Evolutionary conservation across 305 asterid genomes (phyloP), one percentile per base, ranked within the genome.

Genomic region (Rubia peregrina): DNA sequence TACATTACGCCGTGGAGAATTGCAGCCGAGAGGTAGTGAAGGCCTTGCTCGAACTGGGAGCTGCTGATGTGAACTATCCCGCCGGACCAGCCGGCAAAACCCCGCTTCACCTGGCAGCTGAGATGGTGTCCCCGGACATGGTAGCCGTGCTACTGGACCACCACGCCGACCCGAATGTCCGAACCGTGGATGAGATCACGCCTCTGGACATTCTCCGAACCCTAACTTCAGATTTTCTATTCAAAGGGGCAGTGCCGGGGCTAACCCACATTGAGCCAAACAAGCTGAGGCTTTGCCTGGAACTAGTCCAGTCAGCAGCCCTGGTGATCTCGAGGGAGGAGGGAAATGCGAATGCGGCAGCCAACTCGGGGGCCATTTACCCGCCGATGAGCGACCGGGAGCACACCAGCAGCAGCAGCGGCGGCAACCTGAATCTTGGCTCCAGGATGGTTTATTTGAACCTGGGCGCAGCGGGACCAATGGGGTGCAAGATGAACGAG

Each of bases 61-160:
- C 96, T 0, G 98, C 95, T 3, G 96, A 92, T 13, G 98, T 90
- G 1, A 92, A 92, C 74, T 92, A 71, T 71, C 97, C 90, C 0
- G 97, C 95, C 1, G 97, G 96, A 0, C 95, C 96, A 0, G 85
- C 86, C 1, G 93, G 96, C 19, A 86, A 86, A 65, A 85, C 89
- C 33, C 90, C 98, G 12, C 97, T 92, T 17, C 97, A 92, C 71
- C 64, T 90, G 5, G 96, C 96, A 0, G 90, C 98, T 0, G 98
- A 90, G 74, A 92, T 92, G 98, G 98, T 92, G 53, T 92, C 98
- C 1, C 95, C 98, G 6, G 98, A 92, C 72, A 92, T 92, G 98
- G 97, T 92, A 43, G 91, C 97, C 5, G 98, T 92, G n/a, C 80
- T 92, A 7, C 86, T 92, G 13, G 98, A 92, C 77, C 98, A 92